phyloP scores from a whole-genome alignment of 805 yeast genomes.

The Candida loeiensis region DNA sequence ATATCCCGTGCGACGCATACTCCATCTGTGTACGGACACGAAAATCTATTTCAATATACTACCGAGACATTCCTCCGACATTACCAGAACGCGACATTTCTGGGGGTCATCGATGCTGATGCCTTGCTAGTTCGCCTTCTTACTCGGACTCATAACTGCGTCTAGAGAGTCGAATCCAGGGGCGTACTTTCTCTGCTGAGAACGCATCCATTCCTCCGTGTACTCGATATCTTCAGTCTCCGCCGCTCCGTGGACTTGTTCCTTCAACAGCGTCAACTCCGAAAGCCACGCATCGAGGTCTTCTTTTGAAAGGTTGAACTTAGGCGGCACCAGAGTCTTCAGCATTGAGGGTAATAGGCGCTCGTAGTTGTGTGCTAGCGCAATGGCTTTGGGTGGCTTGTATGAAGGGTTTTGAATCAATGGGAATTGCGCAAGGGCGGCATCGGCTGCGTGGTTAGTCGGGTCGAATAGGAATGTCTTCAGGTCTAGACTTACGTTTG shows the following conservation, averaged over 20 bases:
- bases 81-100: neutral
- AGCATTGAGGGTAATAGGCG: constrained; percentile 34
- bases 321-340: constrained; percentile 36
- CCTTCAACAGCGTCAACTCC: constrained; percentile 27
- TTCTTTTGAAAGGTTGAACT: constrained; percentile 22
- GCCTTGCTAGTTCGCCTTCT: constrained; percentile 9
- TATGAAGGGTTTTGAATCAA: constrained; percentile 49
- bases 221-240: constrained; percentile 10
- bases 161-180: constrained; percentile 37
- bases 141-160: constrained; percentile 29
- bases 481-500: constrained; percentile 16
- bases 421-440: constrained; percentile 51
- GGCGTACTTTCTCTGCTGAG: constrained; percentile 33
- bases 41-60: neutral
- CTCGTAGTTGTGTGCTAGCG: constrained; percentile 44
- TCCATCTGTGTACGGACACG: neutral
- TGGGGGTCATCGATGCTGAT: neutral
- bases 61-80: neutral
- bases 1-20: neutral
- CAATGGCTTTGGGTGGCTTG: constrained; percentile 53
- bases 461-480: neutral
- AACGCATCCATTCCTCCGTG: constrained; percentile 29
- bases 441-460: constrained; percentile 36
- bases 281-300: constrained; percentile 29
- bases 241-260: constrained; percentile 17